Base-by-base conservation (phyloP, 2,329 filamentous ascomycete genomes). In the Colletotrichum eleusines region DNA sequence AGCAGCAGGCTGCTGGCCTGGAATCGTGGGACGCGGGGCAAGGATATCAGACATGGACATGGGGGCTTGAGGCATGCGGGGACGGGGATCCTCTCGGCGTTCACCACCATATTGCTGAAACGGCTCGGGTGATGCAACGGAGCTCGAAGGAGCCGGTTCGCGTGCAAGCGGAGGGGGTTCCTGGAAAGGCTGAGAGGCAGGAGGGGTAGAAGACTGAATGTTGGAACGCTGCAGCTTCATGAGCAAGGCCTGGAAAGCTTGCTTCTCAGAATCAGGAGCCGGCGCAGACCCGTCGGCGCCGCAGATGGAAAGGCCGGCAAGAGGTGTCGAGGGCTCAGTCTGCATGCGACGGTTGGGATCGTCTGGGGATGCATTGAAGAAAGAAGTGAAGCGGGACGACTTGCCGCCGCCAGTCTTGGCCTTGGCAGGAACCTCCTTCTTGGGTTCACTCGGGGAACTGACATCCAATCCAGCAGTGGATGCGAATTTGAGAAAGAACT, bases 311-410 rank as follows among this genome's bases (percentile, higher is more conserved):
- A 63, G 80, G n/a, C 73, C 79, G 51, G 80, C 76, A 67, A 81
- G 81, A 18, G 85, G 82, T 16, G 83, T 82, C 9, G 84, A 79
- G 3, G 84, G 82, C 67, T 90, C 88, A 1, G 84, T 83, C 72
- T 84, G 84, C 31, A 82, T 80, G 66, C 84, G 82, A 23, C 79
- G 80, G 68, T 85, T 83, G 28, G 73, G 57, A 20, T 90, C 88
- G 73, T 91, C 86, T n/a, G 83, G 76, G 11, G 83, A 86, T 57
- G 88, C 83, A 48, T 85, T 86, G 78, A 95, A 94, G 75, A 98
- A 92, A 3, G 92, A 94, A 61, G 94, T 94, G 78, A 98, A 98
- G 65, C 94, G 88, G 16, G 95, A 98, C 6, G 92, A 89, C 77
- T 95, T 95, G 33, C 77, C 81, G 3, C 81, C 82, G 4, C 81